Evolutionary conservation across 2,329 filamentous ascomycete genomes (phyloP), one percentile per base, ranked within the genome.

Genomic region (Aspergillus flavus): DNA sequence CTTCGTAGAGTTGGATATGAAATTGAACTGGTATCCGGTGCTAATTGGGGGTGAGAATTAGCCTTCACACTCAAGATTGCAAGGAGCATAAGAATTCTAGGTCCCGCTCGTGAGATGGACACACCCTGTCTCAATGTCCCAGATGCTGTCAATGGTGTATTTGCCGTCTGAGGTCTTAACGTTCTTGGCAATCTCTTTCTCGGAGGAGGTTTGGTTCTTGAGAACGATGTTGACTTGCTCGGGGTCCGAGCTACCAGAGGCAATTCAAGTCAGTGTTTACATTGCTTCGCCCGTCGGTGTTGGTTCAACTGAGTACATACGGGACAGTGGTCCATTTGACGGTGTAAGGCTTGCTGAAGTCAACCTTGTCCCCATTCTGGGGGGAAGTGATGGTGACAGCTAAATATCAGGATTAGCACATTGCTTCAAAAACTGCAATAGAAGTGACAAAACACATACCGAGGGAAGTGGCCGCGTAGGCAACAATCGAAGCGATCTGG

Each of bases 21-120:
- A 72, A 69, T 82, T 80, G 74, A 82, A 73, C 62, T 79, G 79
- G 69, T 80, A 82, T 56, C 74, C 76, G 34, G 67, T 53, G 55
- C 77, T 77, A 48, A 53, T 41, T 52, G 48, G 45, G n/a, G 53
- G 6, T 9, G 21, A 34, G 26, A 39, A 53, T 48, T 57, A 39
- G 59, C 21, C 55, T 68, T 16, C 68, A 39, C 57, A 32, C 12
- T 16, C 16, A 26, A 10, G 11, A 21, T 30, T 36, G 21, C 12
- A 21, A 12, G 12, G 26, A 28, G 1, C 9, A 43, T 32, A n/a
- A 19, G 16, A n/a, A n/a, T 19, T 6, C 6, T 52, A 32, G 19
- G 48, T 10, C 16, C 14, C 2, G 6, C 19, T 52, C 30, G 19
- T n/a, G 11, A 46, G 48, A 6, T 11, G 6, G 2, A 64, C 70